Evolutionary conservation across 1,284 basidiomycete species (phyloP), one percentile per base, ranked within the genome.

Genomic region (Cerioporus squamosus): DNA sequence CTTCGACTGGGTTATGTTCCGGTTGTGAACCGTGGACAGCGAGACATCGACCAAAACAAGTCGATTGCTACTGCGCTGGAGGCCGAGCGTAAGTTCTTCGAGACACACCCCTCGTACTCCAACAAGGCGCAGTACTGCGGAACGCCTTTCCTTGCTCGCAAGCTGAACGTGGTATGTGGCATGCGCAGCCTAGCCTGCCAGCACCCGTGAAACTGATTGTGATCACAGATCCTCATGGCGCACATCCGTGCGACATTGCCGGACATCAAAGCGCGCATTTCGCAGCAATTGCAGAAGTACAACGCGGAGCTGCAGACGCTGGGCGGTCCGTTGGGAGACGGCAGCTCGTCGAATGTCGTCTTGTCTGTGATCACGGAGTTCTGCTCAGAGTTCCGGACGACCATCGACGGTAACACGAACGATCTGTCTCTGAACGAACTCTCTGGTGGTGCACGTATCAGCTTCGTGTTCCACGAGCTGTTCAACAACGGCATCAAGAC

Each of bases 321-420:
- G 38, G 97, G 97, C 59, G 96, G 96, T 6, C 77, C 93, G 15
- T 75, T 92, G 71, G 95, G 93, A 44, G 95, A 96, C 60, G 84
- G 81, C 62, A 94, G 90, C 74, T 91, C 93, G 15, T 91, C 87
- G 59, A 95, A 92, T 72, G 85, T 98, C 44, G 95, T 99, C 38
- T 84, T 99, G 7, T 87, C 91, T 17, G 95, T 98, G 67, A 98
- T 99, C 73, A 98, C 95, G 55, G 97, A 98, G 74, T 99, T 99
- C 77, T 95, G 93, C 66, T 86, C 91, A 51, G 97, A 98, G 71
- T 99, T 98, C 86, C 88, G 96, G 61, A 94, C 93, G 20, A 91
- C 93, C 33, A 97, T 99, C 67, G 97, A 99, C 73, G 97, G 97
- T 72, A 96, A 94, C 79, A 95, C 94, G 39, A 95, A 97, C 72